Evolutionary conservation across 148 eudicot genomes (phyloP), one percentile per base, ranked within the genome.

Genomic region (Hydrangea macrophylla): DNA sequence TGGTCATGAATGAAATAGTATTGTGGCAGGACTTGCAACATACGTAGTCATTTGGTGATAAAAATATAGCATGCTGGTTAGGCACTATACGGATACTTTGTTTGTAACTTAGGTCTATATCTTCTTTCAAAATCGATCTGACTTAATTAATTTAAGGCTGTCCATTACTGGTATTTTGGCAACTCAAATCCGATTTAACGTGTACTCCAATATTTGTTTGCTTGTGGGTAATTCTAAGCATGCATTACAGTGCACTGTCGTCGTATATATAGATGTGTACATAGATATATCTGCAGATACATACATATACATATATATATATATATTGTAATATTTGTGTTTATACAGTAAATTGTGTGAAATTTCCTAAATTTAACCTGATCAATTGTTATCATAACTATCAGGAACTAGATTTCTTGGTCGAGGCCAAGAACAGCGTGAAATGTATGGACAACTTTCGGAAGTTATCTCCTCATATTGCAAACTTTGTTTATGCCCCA

Each of bases 391-490:
- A 57, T 65, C 68, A 65, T 78, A 76, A 55, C 69, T 90, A 45
- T 74, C 79, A 94, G 98, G 98, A 94, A 70, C 80, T 94, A 73
- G 97, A 94, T 84, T 94, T 94, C 78, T 75, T 84, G 81, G 73
- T 82, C 68, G 98, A 94, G 83, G 98, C 96, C 48, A 82, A 83
- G 83, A 94, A 88, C 85, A 90, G 95, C 55, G 65, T 85, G 58
- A 90, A 84, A 81, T 90, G 98, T 77, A 76, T 94, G 82, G 83
- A 83, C 45, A 94, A 94, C 82, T 94, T 94, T 79, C 83, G 78
- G 78, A 86, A 73, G 85, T 79, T 82, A 71, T 94, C 98, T 50
- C 97, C 98, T 45, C 89, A 82, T 76, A 76, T 94, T 82, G 96
- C 97, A 70, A 79, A 85, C 69, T 85, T 81, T 77, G 83, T 94